Conservation (phyloP, 2,329 filamentous ascomycete genomes). For the Fusarium temperatum region DNA sequence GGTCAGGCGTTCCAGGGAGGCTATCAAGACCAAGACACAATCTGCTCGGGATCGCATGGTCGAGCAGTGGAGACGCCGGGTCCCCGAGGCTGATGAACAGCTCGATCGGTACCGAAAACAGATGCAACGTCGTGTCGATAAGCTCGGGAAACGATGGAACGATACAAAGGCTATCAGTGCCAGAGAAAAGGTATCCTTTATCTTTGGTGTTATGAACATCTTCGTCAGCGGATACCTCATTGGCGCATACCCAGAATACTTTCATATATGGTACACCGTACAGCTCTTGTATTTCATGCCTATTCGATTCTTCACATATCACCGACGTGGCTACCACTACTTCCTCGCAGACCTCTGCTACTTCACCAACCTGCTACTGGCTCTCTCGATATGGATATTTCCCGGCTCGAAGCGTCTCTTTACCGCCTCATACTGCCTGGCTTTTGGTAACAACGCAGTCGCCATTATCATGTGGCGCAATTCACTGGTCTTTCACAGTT, state of each 20-base stretch:
- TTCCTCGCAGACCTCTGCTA: conserved; percentile 98
- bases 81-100: conserved; percentile 90
- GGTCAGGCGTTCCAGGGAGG: conserved; percentile 83
- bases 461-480: conserved; percentile 99
- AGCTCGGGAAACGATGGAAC: conserved; percentile 85
- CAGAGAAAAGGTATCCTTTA: conserved; percentile 95
- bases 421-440: conserved; percentile 89
- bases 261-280: conserved; percentile 90
- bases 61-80: conserved; percentile 88
- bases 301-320: conserved; percentile 91
- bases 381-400: conserved; percentile 89
- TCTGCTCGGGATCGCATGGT: conserved; percentile 89
- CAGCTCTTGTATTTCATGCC: conserved; percentile 97
- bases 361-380: conserved; percentile 89
- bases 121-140: conserved; percentile 90
- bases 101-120: conserved; percentile 88
- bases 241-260: conserved; percentile 83
- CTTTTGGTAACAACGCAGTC: conserved; percentile 95
- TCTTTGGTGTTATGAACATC: conserved; percentile 95
- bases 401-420: conserved; percentile 90
- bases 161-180: conserved; percentile 87
- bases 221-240: conserved; percentile 96
- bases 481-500: conserved; percentile 95
- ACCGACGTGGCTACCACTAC: conserved; percentile 92
- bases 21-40: conserved; percentile 77